These are phyloP conservation scores for Persicaria maculosa DNA, from an alignment of 148 eudicot species.

Conservation along the genomic window DNA sequence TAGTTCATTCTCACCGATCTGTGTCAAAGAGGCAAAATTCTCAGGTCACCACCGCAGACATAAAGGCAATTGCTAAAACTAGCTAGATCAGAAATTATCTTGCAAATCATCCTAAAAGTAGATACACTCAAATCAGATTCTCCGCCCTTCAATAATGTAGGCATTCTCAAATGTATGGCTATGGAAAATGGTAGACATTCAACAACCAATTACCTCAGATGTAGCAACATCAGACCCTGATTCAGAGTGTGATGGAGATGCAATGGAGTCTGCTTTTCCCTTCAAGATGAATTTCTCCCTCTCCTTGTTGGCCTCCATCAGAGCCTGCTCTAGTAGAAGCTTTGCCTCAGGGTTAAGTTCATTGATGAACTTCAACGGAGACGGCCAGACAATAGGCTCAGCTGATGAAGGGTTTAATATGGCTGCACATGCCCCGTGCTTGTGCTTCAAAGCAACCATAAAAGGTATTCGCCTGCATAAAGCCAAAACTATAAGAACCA, in stretches of 20 bases:
- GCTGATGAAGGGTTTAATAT: conserved; percentile 81
- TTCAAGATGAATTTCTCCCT: conserved; percentile 80
- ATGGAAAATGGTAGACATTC: neutral
- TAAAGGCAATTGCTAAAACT: neutral
- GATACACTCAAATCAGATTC: neutral
- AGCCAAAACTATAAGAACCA: neutral
- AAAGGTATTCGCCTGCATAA: conserved; percentile 86
- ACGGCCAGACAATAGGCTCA: conserved; percentile 98
- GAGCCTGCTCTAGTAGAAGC: conserved; percentile 62
- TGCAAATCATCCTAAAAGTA: neutral
- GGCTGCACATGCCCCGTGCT: conserved; percentile 69
- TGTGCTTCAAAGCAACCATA: conserved; percentile 64
- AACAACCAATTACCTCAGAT: conserved; percentile 53
- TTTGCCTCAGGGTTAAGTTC: conserved; percentile 89
- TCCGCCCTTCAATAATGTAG: neutral
- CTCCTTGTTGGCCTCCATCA: conserved; percentile 87
- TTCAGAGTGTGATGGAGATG: conserved; percentile 71
- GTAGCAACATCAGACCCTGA: conserved; percentile 45
- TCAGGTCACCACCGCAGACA: neutral
- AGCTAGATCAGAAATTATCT: neutral
- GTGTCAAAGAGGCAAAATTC: conserved; percentile 16
- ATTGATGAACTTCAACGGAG: conserved; percentile 88
- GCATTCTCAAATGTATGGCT: neutral
- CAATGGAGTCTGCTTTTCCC: conserved; percentile 43
- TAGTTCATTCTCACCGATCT: conserved; percentile 73